These are phyloP conservation scores for Chionographis japonica DNA, from an alignment of 106 monocot species.

Conservation along the genomic window DNA sequence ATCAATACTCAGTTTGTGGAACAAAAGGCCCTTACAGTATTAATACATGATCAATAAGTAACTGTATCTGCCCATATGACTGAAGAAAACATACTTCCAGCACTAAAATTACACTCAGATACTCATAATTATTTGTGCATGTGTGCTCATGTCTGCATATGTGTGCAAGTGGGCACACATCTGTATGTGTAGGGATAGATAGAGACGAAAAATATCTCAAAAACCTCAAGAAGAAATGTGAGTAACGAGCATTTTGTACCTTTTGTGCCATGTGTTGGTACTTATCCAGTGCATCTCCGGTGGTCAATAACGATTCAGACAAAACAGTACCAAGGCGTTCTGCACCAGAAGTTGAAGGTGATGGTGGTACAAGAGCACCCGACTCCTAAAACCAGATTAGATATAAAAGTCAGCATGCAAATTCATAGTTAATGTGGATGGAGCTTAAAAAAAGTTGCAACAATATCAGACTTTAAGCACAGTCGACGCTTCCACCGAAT, in stretches of 20 bases:
- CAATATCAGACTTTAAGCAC: conserved; percentile 36
- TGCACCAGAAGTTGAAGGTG: conserved; percentile 24
- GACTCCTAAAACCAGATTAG: conserved; percentile 50
- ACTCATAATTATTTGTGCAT: not conserved
- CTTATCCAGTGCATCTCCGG: conserved; percentile 77
- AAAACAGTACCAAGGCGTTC: conserved; percentile 38
- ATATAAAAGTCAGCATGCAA: conserved; percentile 11
- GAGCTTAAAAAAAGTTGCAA: not conserved
- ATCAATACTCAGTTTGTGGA: no score
- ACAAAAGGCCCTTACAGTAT: no score
- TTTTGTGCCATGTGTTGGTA: conserved; percentile 73
- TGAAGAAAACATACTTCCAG: no score
- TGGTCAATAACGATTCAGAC: conserved; percentile 49
- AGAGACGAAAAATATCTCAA: no score
- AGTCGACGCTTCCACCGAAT: conserved; percentile 29
- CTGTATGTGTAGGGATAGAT: not conserved
- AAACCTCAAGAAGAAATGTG: not conserved
- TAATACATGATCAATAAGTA: no score
- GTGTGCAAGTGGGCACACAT: not conserved
- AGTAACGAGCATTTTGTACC: conserved; percentile 24
- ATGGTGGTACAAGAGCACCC: conserved; percentile 33
- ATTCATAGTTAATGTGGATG: not conserved
- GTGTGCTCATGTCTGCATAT: not conserved
- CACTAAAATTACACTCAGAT: not conserved
- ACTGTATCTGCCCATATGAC: no score